Conservation (phyloP, 441 rosid species). For the Pelargonium exstipulatum region DNA sequence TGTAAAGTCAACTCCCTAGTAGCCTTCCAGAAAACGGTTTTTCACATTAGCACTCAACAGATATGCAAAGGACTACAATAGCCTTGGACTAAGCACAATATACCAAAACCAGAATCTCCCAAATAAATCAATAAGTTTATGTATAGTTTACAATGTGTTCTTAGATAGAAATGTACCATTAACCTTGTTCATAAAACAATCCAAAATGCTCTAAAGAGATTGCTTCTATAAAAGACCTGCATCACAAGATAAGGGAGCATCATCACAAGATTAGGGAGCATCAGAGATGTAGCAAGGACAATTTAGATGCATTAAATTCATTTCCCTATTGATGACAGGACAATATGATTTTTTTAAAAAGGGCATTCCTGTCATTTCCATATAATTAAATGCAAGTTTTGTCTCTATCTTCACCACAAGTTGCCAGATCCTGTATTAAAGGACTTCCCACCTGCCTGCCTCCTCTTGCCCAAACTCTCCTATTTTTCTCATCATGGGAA, state of each 20-base stretch:
- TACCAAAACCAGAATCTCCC: not conserved
- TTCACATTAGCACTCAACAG: conserved; percentile 16
- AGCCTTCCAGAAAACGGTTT: not conserved
- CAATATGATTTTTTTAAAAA: not conserved
- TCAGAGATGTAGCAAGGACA: not conserved
- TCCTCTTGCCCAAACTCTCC: not conserved
- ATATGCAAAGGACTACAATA: conserved; percentile 21
- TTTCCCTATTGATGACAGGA: not conserved
- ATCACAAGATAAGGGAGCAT: not conserved
- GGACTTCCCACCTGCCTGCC: conserved; percentile 6
- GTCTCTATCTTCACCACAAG: conserved; percentile 24
- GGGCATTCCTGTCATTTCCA: conserved; percentile 25
- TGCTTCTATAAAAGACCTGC: not conserved
- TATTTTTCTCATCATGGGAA: conserved; percentile 27
- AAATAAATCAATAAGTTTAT: not conserved
- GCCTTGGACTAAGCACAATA: conserved; percentile 14
- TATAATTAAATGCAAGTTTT: conserved; percentile 16
- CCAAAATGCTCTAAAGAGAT: not conserved
- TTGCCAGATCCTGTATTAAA: conserved; percentile 18
- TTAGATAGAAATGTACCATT: not conserved
- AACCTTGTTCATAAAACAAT: not conserved
- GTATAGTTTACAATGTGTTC: not conserved
- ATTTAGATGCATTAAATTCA: not conserved
- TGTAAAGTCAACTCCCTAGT: conserved; percentile 25
- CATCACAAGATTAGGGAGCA: not conserved